These are phyloP conservation scores for Debaryomyces prosopidis DNA, from an alignment of 805 yeast genomes.

Conservation along the genomic window DNA sequence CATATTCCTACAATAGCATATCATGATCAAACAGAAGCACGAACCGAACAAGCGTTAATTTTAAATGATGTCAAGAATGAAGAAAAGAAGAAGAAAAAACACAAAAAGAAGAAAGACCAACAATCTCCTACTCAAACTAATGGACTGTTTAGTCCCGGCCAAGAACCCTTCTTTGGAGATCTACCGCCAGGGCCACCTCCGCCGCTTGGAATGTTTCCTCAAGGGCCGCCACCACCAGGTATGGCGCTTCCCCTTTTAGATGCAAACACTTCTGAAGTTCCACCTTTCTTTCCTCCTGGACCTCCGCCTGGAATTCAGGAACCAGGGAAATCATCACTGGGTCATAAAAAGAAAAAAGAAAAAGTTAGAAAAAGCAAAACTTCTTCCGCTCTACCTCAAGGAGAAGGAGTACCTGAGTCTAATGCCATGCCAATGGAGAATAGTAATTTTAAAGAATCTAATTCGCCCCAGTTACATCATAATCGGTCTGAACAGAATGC, in stretches of 20 bases:
- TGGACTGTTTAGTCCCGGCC: not conserved
- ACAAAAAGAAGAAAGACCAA: not conserved
- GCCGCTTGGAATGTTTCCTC: constrained; percentile 2
- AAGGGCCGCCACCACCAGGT: constrained; percentile 6
- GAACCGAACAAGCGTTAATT: too few relatives aligned
- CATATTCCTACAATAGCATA: not conserved
- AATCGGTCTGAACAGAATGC: too few relatives aligned
- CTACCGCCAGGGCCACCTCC: not conserved
- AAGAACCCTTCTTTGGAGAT: not conserved
- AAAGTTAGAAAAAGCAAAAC: not conserved
- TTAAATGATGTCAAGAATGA: not conserved
- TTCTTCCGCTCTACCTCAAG: too few relatives aligned
- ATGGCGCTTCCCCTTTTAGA: not conserved
- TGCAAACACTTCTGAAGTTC: not conserved
- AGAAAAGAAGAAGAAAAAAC: constrained; percentile 1
- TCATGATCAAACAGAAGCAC: constrained; percentile 2
- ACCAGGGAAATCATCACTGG: not conserved
- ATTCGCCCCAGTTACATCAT: too few relatives aligned
- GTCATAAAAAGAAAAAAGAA: constrained; percentile 1
- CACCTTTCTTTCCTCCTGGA: not conserved
- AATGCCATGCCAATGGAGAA: too few relatives aligned
- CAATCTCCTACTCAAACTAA: not conserved
- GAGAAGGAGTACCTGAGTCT: too few relatives aligned
- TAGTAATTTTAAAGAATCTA: too few relatives aligned
- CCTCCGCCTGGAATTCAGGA: not conserved